These are phyloP conservation scores for Grammothele lineata DNA, from an alignment of 768 basidiomycete genomes.

Conservation along the genomic window DNA sequence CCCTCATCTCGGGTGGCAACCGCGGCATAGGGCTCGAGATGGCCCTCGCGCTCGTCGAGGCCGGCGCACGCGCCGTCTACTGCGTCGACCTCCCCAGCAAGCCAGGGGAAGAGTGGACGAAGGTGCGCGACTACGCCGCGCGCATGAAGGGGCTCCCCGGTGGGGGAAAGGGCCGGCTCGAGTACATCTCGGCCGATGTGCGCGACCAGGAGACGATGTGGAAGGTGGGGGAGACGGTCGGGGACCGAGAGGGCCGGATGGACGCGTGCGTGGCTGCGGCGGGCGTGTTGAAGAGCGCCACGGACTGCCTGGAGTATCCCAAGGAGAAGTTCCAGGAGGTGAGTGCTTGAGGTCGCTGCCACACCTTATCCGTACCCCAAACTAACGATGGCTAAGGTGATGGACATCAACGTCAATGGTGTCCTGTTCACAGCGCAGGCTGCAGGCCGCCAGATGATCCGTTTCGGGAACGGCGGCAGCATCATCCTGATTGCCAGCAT, in stretches of 20 bases:
- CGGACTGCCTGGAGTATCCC: constrained; percentile 62
- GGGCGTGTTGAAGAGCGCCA: constrained; percentile 55
- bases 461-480: constrained; percentile 33
- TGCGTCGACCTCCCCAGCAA: constrained; percentile 58
- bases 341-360: too few relatives aligned
- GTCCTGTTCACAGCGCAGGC: constrained; percentile 35
- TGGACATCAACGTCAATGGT: constrained; percentile 57
- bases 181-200: constrained; percentile 66
- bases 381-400: constrained; percentile 36
- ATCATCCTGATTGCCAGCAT: constrained; percentile 42
- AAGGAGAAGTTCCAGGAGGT: constrained; percentile 63
- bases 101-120: constrained; percentile 55
- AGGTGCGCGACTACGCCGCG: constrained; percentile 42
- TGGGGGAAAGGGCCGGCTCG: constrained; percentile 36
- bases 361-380: too few relatives aligned
- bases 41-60: constrained; percentile 70
- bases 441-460: constrained; percentile 32
- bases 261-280: constrained; percentile 79
- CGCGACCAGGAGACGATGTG: constrained; percentile 44
- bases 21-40: constrained; percentile 75
- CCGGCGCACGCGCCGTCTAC: constrained; percentile 62
- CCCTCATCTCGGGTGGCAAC: constrained; percentile 36
- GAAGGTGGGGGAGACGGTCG: constrained; percentile 53
- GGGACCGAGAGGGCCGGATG: constrained; percentile 62
- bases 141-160: constrained; percentile 18